These are phyloP conservation scores for Leptoxyphium fumago DNA, from an alignment of 2,329 filamentous ascomycete genomes.

Conservation along the genomic window DNA sequence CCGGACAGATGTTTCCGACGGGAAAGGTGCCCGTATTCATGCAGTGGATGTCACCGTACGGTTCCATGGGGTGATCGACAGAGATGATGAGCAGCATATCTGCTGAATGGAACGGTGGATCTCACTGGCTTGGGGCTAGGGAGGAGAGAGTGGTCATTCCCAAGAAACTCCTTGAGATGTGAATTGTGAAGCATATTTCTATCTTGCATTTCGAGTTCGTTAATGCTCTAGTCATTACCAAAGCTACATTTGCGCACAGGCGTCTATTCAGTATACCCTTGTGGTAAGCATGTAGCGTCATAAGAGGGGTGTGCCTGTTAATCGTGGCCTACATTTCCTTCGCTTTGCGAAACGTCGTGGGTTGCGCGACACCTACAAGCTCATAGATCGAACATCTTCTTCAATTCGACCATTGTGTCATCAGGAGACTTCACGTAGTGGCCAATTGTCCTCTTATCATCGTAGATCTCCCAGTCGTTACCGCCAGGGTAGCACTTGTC, in stretches of 20 bases:
- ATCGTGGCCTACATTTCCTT: no score
- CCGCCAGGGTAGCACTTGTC: slow-evolving; percentile 87
- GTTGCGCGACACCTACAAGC: background rate
- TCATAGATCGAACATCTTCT: slow-evolving; percentile 51
- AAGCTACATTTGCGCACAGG: no score
- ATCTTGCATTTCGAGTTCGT: no score
- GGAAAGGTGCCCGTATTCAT: slow-evolving; percentile 29
- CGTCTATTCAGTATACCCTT: no score
- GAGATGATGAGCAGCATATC: slow-evolving; percentile 32
- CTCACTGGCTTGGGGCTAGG: slow-evolving; percentile 6
- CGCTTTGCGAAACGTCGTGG: no score
- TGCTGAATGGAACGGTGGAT: slow-evolving; percentile 12
- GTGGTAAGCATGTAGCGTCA: no score
- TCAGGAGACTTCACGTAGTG: slow-evolving; percentile 71
- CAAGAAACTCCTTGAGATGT: no score
- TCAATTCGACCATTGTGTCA: slow-evolving; percentile 67
- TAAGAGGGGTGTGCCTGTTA: no score
- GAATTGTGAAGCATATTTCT: no score
- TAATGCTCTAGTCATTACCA: no score
- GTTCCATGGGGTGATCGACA: slow-evolving; percentile 38
- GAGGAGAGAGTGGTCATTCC: no score
- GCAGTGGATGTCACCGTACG: slow-evolving; percentile 31
- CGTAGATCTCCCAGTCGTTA: slow-evolving; percentile 92
- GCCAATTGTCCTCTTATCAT: slow-evolving; percentile 65
- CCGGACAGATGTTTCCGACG: slow-evolving; percentile 30